Conservation (phyloP, 805 yeast species). For the Starmera caribaea region DNA sequence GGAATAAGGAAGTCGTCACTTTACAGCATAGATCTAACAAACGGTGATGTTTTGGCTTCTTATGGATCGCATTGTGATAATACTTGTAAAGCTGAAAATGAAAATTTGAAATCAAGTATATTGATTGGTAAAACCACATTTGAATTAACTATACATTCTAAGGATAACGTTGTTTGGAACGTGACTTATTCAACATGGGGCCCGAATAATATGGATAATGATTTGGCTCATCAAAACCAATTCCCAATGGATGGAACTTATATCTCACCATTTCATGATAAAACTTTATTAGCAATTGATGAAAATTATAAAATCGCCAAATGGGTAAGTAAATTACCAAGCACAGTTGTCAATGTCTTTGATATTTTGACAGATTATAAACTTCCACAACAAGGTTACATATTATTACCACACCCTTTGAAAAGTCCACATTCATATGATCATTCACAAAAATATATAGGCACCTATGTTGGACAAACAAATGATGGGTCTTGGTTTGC, state of each 20-base stretch:
- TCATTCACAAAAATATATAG: conserved; percentile 21
- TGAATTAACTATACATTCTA: conserved; percentile 69
- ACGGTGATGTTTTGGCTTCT: conserved; percentile 64
- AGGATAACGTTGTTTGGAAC: conserved; percentile 66
- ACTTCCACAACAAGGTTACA: conserved; percentile 21
- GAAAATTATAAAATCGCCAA: conserved; percentile 56
- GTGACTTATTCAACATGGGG: conserved; percentile 87
- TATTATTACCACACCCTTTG: conserved; percentile 64
- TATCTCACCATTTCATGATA: conserved; percentile 79
- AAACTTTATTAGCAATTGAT: conserved; percentile 68
- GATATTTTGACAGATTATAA: conserved; percentile 43
- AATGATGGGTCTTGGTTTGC: conserved; percentile 74
- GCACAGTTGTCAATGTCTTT: conserved; percentile 67
- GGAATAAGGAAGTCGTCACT: conserved; percentile 74
- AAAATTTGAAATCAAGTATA: conserved; percentile 26
- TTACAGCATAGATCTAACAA: conserved; percentile 59
- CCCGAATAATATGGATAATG: conserved; percentile 70
- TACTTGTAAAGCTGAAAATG: conserved; percentile 1
- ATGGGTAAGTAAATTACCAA: conserved; percentile 72
- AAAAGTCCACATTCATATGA: conserved; percentile 18
- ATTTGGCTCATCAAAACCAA: conserved; percentile 36
- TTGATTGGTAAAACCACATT: conserved; percentile 66
- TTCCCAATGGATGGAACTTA: conserved; percentile 64
- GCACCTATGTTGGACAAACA: conserved; percentile 62
- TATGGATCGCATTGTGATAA: conserved; percentile 40